Base-by-base conservation (phyloP, 306 rosid species). In the Styphnolobium japonicum region DNA sequence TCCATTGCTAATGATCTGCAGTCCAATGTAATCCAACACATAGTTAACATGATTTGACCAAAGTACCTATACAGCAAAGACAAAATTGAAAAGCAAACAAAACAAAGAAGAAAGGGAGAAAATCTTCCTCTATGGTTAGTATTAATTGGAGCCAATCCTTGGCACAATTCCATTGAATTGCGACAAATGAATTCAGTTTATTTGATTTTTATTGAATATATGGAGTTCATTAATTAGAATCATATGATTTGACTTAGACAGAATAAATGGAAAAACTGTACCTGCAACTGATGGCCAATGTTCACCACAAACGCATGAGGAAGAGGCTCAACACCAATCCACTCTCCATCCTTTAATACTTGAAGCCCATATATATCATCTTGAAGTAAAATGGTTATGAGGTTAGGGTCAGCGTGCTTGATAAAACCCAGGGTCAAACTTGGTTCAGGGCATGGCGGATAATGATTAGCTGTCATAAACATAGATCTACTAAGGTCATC, bases 1-100 rank as follows among this genome's bases (percentile, higher is more conserved):
- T 1, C 88, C 86, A 37, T 89, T 89, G 72, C 89, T 89, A 1
- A 91, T 81, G 2, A 91, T 73, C 93, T 87, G 53, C 27, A 39
- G 2, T 11, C 19, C 65, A 55, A 39, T 22, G 16, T 64, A 22
- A 51, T 14, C 4, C 21, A 39, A 14, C 36, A 67, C 21, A 67
- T 3, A 21, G 22, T 48, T 4, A 14, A 36, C 4, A 33, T 63
- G 18, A 19, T 18, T 46, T 42, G 12, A n/a, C 11, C 23, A 33
- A 33, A 61, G 1, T 33, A 11, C 14, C 1, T 27, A 27, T 27
- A 27, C 31, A 27, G 3, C 19, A 46, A n/a, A 5, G 5, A 4
- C 1, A 14, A 14, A 46, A 46, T 14, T 46, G 6, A 5, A 46
- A 46, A 14, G 2, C 31, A n/a, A 46, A 46, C 15, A 6, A 4